Conservation (phyloP, 2,329 filamentous ascomycete genomes). For the Colletotrichum musicola region DNA sequence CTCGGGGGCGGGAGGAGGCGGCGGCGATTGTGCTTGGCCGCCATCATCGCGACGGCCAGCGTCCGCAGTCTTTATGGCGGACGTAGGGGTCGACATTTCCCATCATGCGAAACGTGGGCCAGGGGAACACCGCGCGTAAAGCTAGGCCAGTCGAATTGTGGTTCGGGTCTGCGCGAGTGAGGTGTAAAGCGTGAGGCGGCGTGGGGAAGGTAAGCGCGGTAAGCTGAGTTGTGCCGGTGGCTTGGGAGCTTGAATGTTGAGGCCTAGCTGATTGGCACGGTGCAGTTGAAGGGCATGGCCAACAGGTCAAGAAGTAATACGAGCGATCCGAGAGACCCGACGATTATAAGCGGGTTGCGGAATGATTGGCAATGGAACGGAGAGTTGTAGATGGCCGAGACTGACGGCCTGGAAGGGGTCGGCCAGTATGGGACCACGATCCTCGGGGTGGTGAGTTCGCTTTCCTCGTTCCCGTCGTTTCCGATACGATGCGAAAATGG, state of each 20-base stretch:
- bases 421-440: background rate
- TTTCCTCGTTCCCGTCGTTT: constrained; percentile 23
- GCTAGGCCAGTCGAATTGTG: background rate
- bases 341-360: constrained; percentile 8
- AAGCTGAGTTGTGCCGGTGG: constrained; percentile 16
- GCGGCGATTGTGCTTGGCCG: constrained; percentile 10
- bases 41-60: constrained; percentile 30
- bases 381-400: constrained; percentile 18
- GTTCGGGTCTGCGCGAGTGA: background rate
- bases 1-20: constrained; percentile 40
- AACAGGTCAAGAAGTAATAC: constrained; percentile 24
- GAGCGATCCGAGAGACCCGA: constrained; percentile 32
- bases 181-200: background rate
- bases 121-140: constrained; percentile 11
- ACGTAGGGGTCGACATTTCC: constrained; percentile 39
- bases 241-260: background rate
- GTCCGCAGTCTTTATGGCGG: constrained; percentile 36
- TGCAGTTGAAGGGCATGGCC: constrained; percentile 1
- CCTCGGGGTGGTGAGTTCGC: constrained; percentile 11
- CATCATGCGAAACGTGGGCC: constrained; percentile 28
- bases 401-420: background rate
- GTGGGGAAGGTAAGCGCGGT: constrained; percentile 22
- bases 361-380: constrained; percentile 17
- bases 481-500: constrained; percentile 15
- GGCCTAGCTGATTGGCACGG: background rate